These are phyloP conservation scores for Acacia melanoxylon DNA, from an alignment of 306 rosid genomes.

Conservation along the genomic window DNA sequence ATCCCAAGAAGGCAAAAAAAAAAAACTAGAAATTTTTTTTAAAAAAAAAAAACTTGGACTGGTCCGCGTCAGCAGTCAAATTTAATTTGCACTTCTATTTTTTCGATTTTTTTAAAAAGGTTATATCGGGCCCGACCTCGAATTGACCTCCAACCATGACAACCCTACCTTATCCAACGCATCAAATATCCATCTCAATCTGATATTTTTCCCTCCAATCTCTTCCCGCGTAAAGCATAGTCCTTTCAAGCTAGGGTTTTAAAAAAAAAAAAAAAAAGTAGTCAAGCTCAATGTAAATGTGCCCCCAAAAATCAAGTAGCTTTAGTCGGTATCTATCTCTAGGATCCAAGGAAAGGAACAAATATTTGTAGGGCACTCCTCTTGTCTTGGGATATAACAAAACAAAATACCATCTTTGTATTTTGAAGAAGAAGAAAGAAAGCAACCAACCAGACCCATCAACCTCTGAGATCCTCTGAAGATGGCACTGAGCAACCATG, in stretches of 20 bases:
- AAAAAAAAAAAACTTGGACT: too few species aligned
- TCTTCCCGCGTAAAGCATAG: constrained; percentile 6
- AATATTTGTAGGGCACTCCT: constrained; percentile 24
- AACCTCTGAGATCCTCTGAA: neutral
- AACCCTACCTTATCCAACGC: neutral
- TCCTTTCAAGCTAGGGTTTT: constrained; percentile 35
- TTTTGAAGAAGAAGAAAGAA: neutral
- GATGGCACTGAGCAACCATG: constrained; percentile 83
- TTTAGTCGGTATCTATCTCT: neutral
- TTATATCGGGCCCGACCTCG: too few species aligned
- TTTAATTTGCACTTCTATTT: too few species aligned
- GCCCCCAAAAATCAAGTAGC: constrained; percentile 4
- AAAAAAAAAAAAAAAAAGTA: constrained; percentile 23
- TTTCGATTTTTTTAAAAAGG: too few species aligned
- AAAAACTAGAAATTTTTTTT: too few species aligned
- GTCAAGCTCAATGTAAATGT: neutral
- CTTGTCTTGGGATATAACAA: neutral
- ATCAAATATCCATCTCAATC: neutral
- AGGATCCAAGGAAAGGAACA: constrained; percentile 36
- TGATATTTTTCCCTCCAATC: neutral
- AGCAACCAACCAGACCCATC: neutral
- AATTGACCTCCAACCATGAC: too few species aligned
- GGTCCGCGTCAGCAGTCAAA: too few species aligned
- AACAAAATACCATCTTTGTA: neutral
- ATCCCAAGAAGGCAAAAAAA: too few species aligned